Percentiles rank a stretch among this genome's conserved stretches.
Evolutionary conservation across 2,329 filamentous ascomycete species (phyloP).

Genomic region (Fusarium sp.): DNA sequence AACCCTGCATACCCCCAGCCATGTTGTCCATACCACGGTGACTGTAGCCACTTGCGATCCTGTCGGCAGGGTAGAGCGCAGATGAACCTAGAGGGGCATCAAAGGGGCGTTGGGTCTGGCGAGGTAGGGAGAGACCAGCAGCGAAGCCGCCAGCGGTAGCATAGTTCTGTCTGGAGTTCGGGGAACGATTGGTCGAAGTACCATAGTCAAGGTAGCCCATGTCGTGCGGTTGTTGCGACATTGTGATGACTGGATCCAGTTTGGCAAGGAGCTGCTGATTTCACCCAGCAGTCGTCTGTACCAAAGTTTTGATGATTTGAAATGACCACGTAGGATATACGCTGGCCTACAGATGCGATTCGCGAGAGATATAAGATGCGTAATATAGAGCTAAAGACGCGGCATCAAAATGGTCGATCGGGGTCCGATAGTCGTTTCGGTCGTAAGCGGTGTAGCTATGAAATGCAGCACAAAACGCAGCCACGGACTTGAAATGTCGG

Average conservation of each 20-base stretch:
- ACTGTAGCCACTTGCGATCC: slow-evolving; percentile 70
- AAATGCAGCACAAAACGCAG: slow-evolving; percentile 15
- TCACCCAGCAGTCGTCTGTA: slow-evolving; percentile 38
- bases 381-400: slow-evolving; percentile 31
- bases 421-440: slow-evolving; percentile 35
- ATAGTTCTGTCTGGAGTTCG: slow-evolving; percentile 74
- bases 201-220: slow-evolving; percentile 79
- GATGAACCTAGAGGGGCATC: slow-evolving; percentile 74
- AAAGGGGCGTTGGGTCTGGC: slow-evolving; percentile 78
- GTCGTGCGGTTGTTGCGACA: slow-evolving; percentile 67
- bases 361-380: slow-evolving; percentile 26
- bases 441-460: slow-evolving; percentile 43
- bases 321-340: slow-evolving; percentile 20
- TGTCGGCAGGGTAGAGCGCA: slow-evolving; percentile 77
- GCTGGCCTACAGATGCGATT: slow-evolving; percentile 6
- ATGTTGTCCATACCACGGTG: slow-evolving; percentile 69
- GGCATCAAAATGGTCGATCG: slow-evolving; percentile 44
- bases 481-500: slow-evolving; percentile 15
- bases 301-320: not conserved
- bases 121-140: slow-evolving; percentile 58
- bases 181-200: slow-evolving; percentile 69
- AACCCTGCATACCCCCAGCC: slow-evolving; percentile 58
- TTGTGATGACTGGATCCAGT: slow-evolving; percentile 45
- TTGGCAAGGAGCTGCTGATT: slow-evolving; percentile 42
- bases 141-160: slow-evolving; percentile 62